Evolutionary conservation across 228 moss, liverwort and hornwort genomes (phyloP).

Genomic region (Sphagnum magellanicum): DNA sequence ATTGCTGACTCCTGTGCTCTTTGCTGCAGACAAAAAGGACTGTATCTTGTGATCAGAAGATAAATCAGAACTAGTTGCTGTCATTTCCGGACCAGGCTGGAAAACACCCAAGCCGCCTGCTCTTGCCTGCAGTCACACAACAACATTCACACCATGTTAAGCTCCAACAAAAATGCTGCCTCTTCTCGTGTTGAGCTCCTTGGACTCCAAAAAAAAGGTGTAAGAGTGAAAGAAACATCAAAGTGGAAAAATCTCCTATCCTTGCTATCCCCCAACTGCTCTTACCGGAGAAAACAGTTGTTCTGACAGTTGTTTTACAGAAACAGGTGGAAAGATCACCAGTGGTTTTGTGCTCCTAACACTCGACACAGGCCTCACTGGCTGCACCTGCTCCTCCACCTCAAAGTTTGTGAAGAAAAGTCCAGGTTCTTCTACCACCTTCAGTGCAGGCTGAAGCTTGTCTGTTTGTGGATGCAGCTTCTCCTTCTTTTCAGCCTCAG

Average conservation of each 20-base stretch:
- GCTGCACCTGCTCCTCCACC: slow-evolving; percentile 32
- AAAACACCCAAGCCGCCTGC: slow-evolving; percentile 44
- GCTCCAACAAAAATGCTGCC: too few species aligned
- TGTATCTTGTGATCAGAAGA: slow-evolving; percentile 17
- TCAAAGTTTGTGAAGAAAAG: slow-evolving; percentile 46
- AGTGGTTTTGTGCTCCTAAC: slow-evolving; percentile 17
- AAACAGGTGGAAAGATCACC: slow-evolving; percentile 10
- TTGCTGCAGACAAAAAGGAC: slow-evolving; percentile 9
- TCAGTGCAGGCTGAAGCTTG: slow-evolving; percentile 8
- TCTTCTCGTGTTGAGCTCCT: too few species aligned
- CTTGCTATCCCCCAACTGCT: neutral
- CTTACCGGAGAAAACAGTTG: slow-evolving; percentile 49
- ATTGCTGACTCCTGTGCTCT: slow-evolving; percentile 10
- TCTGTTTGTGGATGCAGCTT: slow-evolving; percentile 16
- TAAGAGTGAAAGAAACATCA: too few species aligned
- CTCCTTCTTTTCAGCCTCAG: slow-evolving; percentile 13
- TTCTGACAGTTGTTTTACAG: slow-evolving; percentile 26
- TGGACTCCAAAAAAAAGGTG: too few species aligned
- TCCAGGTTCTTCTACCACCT: slow-evolving; percentile 25
- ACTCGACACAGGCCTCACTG: slow-evolving; percentile 16
- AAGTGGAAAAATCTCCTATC: too few species aligned
- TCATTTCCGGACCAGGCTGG: slow-evolving; percentile 44
- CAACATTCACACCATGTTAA: neutral
- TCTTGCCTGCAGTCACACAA: slow-evolving; percentile 36
- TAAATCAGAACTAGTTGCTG: slow-evolving; percentile 26